Conservation (phyloP, 352 stramenopile genomes). For the Halophytophthora batemanensis region DNA sequence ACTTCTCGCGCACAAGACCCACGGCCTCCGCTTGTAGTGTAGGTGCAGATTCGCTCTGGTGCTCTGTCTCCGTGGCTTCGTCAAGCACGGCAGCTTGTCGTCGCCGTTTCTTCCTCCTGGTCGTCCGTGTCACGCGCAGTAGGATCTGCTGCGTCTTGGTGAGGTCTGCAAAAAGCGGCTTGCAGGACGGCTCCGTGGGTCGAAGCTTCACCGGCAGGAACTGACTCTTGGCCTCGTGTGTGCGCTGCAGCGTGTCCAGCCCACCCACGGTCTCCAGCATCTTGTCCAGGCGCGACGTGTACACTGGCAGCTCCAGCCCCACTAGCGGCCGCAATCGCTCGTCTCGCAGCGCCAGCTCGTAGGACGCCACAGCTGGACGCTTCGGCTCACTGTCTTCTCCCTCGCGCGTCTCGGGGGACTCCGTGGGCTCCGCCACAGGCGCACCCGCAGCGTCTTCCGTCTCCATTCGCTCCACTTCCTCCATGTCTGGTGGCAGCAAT, state of each 20-base stretch:
- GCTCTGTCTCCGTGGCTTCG: slow-evolving; percentile 4
- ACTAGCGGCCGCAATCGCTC: slow-evolving; percentile 46
- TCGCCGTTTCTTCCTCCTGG: slow-evolving; percentile 22
- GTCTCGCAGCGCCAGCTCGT: slow-evolving; percentile 31
- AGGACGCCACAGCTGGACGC: slow-evolving; percentile 4
- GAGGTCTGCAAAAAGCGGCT: slow-evolving; percentile 78
- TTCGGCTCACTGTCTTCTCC: slow-evolving; percentile 3
- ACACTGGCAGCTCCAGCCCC: slow-evolving; percentile 65
- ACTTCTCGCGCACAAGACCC: slow-evolving; percentile 70
- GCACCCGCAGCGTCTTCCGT: not conserved
- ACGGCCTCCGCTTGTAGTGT: slow-evolving; percentile 57
- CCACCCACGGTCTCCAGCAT: slow-evolving; percentile 65
- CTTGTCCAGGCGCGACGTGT: slow-evolving; percentile 38
- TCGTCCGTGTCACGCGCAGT: slow-evolving; percentile 43
- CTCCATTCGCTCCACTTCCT: slow-evolving; percentile 11
- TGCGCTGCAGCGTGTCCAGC: slow-evolving; percentile 49
- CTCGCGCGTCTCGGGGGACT: slow-evolving; percentile 1
- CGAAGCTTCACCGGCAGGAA: slow-evolving; percentile 79
- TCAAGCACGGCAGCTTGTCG: slow-evolving; percentile 10
- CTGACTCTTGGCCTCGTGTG: slow-evolving; percentile 68
- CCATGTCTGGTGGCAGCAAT: slow-evolving; percentile 12
- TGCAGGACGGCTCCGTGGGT: slow-evolving; percentile 71
- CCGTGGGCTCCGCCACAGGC: slow-evolving; percentile 3
- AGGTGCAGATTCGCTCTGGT: slow-evolving; percentile 25
- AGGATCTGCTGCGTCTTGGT: slow-evolving; percentile 81